These are phyloP conservation scores for Cercophora sp. DNA, from an alignment of 495 filamentous ascomycete species.

Conservation along the genomic window DNA sequence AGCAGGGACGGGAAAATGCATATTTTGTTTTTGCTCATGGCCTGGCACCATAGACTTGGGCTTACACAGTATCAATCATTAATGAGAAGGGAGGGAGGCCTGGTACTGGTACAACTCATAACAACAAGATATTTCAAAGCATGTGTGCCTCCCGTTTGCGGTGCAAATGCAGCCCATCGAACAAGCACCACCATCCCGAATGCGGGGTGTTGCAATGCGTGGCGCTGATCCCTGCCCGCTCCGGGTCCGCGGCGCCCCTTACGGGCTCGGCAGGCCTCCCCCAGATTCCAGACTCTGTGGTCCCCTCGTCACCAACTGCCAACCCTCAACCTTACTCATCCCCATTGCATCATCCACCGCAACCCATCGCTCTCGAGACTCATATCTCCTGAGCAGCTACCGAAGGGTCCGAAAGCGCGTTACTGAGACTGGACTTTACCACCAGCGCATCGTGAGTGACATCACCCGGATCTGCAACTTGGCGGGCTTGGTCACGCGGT, in stretches of 20 bases:
- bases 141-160: background rate
- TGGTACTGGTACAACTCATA: too few species aligned
- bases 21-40: too few species aligned
- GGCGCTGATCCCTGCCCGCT: slow-evolving; percentile 7
- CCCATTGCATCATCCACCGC: slow-evolving; percentile 6
- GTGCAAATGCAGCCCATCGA: background rate
- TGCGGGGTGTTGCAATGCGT: slow-evolving; percentile 13
- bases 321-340: background rate
- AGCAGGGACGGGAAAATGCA: too few species aligned
- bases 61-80: too few species aligned
- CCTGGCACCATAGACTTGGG: too few species aligned
- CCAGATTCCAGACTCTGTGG: background rate
- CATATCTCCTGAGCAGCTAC: too few species aligned
- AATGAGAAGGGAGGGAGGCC: too few species aligned
- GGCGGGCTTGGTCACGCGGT: slow-evolving; percentile 20
- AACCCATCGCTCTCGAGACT: too few species aligned
- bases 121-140: too few species aligned
- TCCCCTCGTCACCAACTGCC: background rate
- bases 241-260: too few species aligned
- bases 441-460: background rate
- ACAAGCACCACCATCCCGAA: background rate
- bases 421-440: too few species aligned
- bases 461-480: background rate
- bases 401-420: too few species aligned
- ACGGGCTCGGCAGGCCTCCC: background rate